phyloP scores from a whole-genome alignment of 2,329 filamentous ascomycete genomes.

The Tolypocladium sp. region DNA sequence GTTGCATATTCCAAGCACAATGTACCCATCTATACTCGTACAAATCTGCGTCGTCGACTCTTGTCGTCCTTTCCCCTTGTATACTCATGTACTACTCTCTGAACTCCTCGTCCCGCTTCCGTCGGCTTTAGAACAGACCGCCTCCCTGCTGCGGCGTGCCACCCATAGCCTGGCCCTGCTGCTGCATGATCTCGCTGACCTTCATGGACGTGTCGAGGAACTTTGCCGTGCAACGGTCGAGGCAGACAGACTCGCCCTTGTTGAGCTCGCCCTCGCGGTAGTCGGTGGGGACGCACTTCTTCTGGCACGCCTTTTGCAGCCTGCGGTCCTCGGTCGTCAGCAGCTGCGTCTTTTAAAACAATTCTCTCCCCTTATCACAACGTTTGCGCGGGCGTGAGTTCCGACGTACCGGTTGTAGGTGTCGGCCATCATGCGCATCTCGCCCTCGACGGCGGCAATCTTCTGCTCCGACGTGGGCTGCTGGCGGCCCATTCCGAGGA shows the following conservation, averaged over 20 bases:
- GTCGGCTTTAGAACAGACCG: constrained; percentile 17
- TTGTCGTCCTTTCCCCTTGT: not conserved
- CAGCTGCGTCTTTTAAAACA: not conserved
- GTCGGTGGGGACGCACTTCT: constrained; percentile 85
- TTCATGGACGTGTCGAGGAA: constrained; percentile 99
- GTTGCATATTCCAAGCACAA: not conserved
- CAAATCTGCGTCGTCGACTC: constrained; percentile 3
- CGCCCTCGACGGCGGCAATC: constrained; percentile 90
- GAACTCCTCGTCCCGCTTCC: not conserved
- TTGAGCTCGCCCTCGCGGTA: constrained; percentile 96
- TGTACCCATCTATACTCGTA: constrained; percentile 11
- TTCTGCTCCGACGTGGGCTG: constrained; percentile 95
- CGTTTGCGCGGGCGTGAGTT: not conserved
- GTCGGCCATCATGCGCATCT: constrained; percentile 95
- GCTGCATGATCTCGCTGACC: constrained; percentile 93
- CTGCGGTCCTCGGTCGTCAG: constrained; percentile 30
- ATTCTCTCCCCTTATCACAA: not conserved
- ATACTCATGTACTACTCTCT: not conserved
- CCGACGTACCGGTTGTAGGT: constrained; percentile 85
- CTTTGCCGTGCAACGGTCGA: constrained; percentile 94
- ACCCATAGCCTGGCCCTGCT: constrained; percentile 63
- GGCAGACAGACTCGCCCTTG: constrained; percentile 97
- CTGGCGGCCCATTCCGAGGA: constrained; percentile 47
- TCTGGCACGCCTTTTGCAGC: constrained; percentile 78
- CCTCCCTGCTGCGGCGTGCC: constrained; percentile 26